Evolutionary conservation across 2,329 filamentous ascomycete species (phyloP).

Genomic region (Colletotrichum destructivum): DNA sequence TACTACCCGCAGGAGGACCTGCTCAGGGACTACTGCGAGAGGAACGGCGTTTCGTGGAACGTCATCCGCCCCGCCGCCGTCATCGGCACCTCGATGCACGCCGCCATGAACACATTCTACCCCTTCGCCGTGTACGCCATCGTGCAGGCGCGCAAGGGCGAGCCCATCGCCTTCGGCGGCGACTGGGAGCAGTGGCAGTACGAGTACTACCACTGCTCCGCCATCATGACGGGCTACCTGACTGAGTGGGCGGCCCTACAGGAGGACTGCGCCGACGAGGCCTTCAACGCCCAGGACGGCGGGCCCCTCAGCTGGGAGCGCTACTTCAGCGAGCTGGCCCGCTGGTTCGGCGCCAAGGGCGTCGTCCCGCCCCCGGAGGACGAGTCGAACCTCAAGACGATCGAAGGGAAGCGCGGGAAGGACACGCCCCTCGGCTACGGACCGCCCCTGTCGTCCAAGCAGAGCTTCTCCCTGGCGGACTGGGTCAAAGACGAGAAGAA

Average conservation of each 20-base stretch:
- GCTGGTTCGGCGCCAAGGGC: conserved; percentile 21
- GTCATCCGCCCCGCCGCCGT: conserved; percentile 16
- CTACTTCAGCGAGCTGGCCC: conserved; percentile 8
- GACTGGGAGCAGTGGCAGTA: conserved; percentile 31
- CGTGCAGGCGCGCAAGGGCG: conserved; percentile 10
- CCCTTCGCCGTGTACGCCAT: conserved; percentile 17
- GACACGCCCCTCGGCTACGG: conserved; percentile 19
- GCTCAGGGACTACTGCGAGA: conserved; percentile 14
- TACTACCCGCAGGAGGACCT: conserved; percentile 34
- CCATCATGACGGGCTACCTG: conserved; percentile 19
- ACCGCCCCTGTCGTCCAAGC: conserved; percentile 6
- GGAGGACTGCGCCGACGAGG: conserved; percentile 10
- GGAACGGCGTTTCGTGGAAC: conserved; percentile 15
- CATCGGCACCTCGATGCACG: conserved; percentile 1
- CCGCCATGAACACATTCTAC: conserved; percentile 19
- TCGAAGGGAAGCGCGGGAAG: neutral
- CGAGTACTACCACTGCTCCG: conserved; percentile 12
- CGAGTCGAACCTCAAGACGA: conserved; percentile 4
- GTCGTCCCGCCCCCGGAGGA: conserved; percentile 14
- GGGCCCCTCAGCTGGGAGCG: conserved; percentile 19
- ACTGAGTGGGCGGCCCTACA: conserved; percentile 21
- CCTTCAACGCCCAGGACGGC: conserved; percentile 24
- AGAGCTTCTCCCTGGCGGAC: conserved; percentile 3
- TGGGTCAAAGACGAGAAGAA: conserved; percentile 3
- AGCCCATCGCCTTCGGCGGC: conserved; percentile 21